A percentile compares a stretch with the other conserved stretches of the same genome.
These are phyloP conservation scores for Tephrocybe sp. DNA, from an alignment of 768 basidiomycete species.

Conservation along the genomic window DNA sequence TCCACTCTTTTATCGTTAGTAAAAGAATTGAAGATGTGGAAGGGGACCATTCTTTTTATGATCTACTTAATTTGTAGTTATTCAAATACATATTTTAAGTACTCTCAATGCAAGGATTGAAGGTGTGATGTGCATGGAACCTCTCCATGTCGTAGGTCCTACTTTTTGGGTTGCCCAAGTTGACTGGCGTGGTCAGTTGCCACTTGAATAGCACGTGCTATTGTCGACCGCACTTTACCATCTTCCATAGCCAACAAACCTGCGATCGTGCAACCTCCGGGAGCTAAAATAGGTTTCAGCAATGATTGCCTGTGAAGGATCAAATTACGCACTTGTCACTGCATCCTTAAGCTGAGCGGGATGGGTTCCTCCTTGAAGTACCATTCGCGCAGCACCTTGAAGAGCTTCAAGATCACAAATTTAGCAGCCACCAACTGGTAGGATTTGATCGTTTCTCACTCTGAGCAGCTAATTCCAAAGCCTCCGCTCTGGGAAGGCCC, in stretches of 20 bases:
- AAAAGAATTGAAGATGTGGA: conserved; percentile 34
- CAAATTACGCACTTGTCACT: conserved; percentile 80
- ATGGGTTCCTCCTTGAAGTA: conserved; percentile 82
- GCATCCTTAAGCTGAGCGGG: conserved; percentile 97
- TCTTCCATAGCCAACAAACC: conserved; percentile 96
- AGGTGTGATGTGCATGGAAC: too few relatives aligned
- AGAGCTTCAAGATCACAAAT: conserved; percentile 55
- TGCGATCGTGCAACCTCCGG: conserved; percentile 97
- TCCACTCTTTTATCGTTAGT: conserved; percentile 29
- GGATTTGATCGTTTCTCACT: conserved; percentile 61
- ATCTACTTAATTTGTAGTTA: not conserved
- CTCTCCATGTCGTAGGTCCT: conserved; percentile 11
- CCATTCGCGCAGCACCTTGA: conserved; percentile 97
- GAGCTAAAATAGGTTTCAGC: conserved; percentile 51
- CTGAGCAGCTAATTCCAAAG: conserved; percentile 93
- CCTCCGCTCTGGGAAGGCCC: conserved; percentile 93
- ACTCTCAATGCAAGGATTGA: too few relatives aligned
- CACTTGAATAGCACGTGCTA: conserved; percentile 91
- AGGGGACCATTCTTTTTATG: conserved; percentile 22
- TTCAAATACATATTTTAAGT: not conserved
- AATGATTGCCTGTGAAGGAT: not conserved
- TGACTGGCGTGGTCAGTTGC: conserved; percentile 89
- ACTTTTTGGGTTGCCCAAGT: conserved; percentile 73
- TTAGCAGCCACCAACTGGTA: not conserved
- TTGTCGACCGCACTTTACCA: conserved; percentile 88